Conservation (phyloP, 139 green algal species). For the Medakamo hakoo region DNA sequence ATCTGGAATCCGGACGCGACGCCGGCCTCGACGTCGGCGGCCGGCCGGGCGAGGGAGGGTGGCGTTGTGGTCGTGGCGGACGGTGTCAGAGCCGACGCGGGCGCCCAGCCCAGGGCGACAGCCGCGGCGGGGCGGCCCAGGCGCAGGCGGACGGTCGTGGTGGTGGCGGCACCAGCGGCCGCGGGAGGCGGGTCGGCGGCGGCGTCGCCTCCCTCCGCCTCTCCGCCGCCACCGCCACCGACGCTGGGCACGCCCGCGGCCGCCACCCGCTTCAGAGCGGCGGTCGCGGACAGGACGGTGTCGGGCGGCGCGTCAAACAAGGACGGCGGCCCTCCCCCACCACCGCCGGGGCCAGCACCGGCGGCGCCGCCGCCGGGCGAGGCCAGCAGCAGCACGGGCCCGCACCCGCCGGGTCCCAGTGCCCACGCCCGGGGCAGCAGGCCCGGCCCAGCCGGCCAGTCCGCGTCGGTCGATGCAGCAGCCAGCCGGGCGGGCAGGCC, state of each 20-base stretch:
- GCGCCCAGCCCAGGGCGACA: not conserved
- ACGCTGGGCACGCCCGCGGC: too few relatives aligned
- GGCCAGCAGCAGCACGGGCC: constrained; percentile 68
- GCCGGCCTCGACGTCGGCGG: constrained; percentile 41
- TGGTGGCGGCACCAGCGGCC: not conserved
- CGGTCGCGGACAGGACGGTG: constrained; percentile 10
- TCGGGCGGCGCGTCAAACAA: constrained; percentile 29
- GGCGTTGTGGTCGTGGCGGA: not conserved
- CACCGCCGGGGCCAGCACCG: not conserved
- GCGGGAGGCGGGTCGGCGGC: not conserved
- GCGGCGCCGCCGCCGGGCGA: not conserved
- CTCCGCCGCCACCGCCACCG: too few relatives aligned
- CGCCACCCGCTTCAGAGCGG: too few relatives aligned
- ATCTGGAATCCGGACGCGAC: constrained; percentile 80
- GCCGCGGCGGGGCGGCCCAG: not conserved
- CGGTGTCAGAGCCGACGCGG: not conserved
- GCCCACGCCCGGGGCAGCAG: constrained; percentile 50
- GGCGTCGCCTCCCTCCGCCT: too few relatives aligned
- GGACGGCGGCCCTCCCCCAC: not conserved
- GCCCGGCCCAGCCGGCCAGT: not conserved
- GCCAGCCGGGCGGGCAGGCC: not conserved
- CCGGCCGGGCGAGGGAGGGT: constrained; percentile 2
- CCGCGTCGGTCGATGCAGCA: constrained; percentile 1
- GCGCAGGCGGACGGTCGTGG: not conserved
- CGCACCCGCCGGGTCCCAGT: constrained; percentile 58